Base-by-base conservation (phyloP, 225 moss, liverwort and hornwort species). In the Takakia lepidozioides region DNA sequence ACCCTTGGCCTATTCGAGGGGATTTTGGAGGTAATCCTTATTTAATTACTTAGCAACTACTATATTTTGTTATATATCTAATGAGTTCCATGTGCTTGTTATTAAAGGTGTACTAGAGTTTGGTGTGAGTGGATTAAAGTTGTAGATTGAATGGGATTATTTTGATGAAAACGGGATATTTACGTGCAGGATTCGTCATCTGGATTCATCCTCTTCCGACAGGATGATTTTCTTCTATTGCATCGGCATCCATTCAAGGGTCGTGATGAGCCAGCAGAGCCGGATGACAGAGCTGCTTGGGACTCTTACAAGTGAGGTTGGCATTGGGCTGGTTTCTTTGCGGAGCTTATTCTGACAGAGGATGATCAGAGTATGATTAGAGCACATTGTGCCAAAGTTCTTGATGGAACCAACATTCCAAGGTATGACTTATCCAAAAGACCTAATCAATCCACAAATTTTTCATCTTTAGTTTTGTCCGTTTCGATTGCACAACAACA, bases 401-500 rank as follows among this genome's bases (percentile, higher is more conserved):
- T n/a, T n/a, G n/a, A n/a, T n/a, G n/a, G n/a, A n/a, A 35, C 34
- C 34, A 35, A 35, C 34, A 35, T 35, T 35, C 34, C 34, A 35
- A 35, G 34, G 34, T 35, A 35, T 35, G 34, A 35, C 14, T 35
- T 35, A 35, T 14, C 14, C 14, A 35, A 14, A 35, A 35, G 7
- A 35, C 34, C 34, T 35, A 35, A 35, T 35, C 34, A 35, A 6
- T 35, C 34, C 14, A 35, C 34, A 6, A 35, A 35, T 35, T 6
- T 35, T 35, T 35, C 34, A 35, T 35, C 34, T 6, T 35, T 35
- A 35, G 34, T 35, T 35, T 35, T 35, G 14, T 35, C 14, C 8
- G 14, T 35, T 35, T 35, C 14, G 14, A 35, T 35, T 14, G 14
- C 34, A 35, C 34, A 35, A 35, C 34, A 35, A 35, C 34, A 35